Conservation (phyloP, 1,284 basidiomycete species). For the Phellopilus nigrolimitatus region DNA sequence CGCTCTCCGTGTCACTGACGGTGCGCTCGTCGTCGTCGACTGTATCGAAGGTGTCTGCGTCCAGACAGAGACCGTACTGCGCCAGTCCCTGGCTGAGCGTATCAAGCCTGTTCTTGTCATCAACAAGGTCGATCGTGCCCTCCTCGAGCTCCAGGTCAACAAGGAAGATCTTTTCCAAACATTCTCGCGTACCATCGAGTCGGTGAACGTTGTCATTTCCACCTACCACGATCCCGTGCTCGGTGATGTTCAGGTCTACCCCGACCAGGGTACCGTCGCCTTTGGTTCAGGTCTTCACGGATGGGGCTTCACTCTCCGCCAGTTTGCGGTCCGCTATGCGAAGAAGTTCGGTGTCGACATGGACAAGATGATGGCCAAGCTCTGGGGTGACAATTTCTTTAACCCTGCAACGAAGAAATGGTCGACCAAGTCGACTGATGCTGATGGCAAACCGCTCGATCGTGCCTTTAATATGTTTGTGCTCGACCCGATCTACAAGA, state of each 20-base stretch:
- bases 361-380: conserved; percentile 96
- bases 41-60: conserved; percentile 99
- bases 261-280: conserved; percentile 97
- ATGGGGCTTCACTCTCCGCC: conserved; percentile 99
- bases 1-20: conserved; percentile 99
- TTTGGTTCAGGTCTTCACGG: conserved; percentile 99
- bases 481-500: conserved; percentile 98
- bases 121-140: conserved; percentile 99
- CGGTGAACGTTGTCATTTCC: conserved; percentile 98
- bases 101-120: conserved; percentile 99
- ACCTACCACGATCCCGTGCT: conserved; percentile 95
- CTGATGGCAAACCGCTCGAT: conserved; percentile 87
- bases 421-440: conserved; percentile 75
- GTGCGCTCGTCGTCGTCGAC: conserved; percentile 98
- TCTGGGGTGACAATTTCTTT: conserved; percentile 99
- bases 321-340: conserved; percentile 93
- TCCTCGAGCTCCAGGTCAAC: conserved; percentile 96
- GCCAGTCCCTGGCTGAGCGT: conserved; percentile 96
- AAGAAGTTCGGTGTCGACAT: conserved; percentile 99
- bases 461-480: conserved; percentile 96
- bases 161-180: conserved; percentile 99
- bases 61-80: conserved; percentile 98
- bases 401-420: conserved; percentile 98
- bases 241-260: conserved; percentile 99
- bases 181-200: conserved; percentile 97